Conservation (phyloP, 2,329 filamentous ascomycete genomes). For the Alternaria novae-zelandiae region DNA sequence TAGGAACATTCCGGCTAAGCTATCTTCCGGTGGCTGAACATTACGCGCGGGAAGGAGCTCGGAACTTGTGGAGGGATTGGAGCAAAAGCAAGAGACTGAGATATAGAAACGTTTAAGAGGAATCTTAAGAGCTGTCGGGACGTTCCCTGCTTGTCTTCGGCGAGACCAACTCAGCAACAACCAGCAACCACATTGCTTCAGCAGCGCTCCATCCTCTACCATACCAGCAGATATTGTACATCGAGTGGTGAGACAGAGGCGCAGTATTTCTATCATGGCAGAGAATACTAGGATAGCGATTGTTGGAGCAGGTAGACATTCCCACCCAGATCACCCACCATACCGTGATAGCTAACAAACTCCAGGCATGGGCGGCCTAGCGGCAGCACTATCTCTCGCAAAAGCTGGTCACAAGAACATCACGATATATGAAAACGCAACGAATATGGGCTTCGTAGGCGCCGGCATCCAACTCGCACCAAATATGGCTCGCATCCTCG, state of each 20-base stretch:
- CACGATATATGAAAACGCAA: conserved; percentile 75
- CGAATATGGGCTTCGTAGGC: conserved; percentile 78
- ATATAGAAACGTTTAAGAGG: not conserved
- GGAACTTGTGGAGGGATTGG: conserved; percentile 1
- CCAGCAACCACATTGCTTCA: not conserved
- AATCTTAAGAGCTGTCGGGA: not conserved
- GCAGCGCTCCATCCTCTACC: not conserved
- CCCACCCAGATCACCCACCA: too few relatives aligned
- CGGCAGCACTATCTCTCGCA: conserved; percentile 73
- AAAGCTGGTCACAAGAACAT: conserved; percentile 78
- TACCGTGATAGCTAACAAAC: conserved; percentile 10
- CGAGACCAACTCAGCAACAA: not conserved
- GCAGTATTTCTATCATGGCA: conserved; percentile 28
- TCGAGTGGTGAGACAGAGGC: not conserved
- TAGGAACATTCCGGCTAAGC: conserved; percentile 5
- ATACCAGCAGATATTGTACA: not conserved
- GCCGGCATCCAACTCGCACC: conserved; percentile 85
- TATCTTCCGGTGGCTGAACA: conserved; percentile 6
- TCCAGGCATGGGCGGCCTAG: conserved; percentile 80
- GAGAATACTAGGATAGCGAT: conserved; percentile 41
- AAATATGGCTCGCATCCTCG: conserved; percentile 79
- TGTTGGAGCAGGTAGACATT: conserved; percentile 38
- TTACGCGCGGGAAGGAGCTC: conserved; percentile 1
- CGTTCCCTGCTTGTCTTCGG: not conserved
- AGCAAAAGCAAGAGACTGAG: not conserved